These are phyloP conservation scores for Tremellales sp. DNA, from an alignment of 1,284 basidiomycete genomes.

Conservation along the genomic window DNA sequence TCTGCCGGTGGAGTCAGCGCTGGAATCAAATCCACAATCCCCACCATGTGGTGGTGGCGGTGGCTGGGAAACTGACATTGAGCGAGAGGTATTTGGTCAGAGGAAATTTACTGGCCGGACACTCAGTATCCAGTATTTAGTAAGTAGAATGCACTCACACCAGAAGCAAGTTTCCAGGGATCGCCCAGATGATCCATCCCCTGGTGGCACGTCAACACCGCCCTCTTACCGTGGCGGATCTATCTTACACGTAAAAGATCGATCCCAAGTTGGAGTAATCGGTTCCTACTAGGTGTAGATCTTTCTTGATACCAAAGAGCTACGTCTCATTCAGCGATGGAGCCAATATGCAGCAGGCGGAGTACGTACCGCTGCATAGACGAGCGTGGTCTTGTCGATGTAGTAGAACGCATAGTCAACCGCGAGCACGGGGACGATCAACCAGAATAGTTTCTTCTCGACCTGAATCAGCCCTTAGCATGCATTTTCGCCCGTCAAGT, in stretches of 20 bases:
- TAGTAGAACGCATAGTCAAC: slow-evolving; percentile 53
- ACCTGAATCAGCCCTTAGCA: slow-evolving; percentile 23
- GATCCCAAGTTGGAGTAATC: slow-evolving; percentile 38
- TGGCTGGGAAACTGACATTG: slow-evolving; percentile 36
- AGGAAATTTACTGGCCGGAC: slow-evolving; percentile 50
- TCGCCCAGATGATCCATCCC: slow-evolving; percentile 51
- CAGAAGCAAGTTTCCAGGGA: slow-evolving; percentile 54
- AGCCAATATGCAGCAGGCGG: too few species aligned
- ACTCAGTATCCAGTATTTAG: too few species aligned
- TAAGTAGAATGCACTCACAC: slow-evolving; percentile 23
- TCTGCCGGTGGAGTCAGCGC: slow-evolving; percentile 13
- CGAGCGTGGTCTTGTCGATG: slow-evolving; percentile 44
- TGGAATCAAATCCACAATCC: slow-evolving; percentile 33
- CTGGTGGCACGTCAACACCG: not conserved
- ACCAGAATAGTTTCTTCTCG: slow-evolving; percentile 45
- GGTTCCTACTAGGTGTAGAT: slow-evolving; percentile 36
- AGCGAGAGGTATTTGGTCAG: slow-evolving; percentile 49
- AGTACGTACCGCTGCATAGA: slow-evolving; percentile 37
- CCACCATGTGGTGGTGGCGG: slow-evolving; percentile 54
- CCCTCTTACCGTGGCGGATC: not conserved
- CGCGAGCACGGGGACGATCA: slow-evolving; percentile 48
- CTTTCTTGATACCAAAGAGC: slow-evolving; percentile 46
- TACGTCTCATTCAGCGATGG: not conserved
- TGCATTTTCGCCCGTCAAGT: not conserved
- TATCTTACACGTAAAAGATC: slow-evolving; percentile 21